Evolutionary conservation across 2,329 filamentous ascomycete species (phyloP).

Genomic region (Pyrenophora graminea): DNA sequence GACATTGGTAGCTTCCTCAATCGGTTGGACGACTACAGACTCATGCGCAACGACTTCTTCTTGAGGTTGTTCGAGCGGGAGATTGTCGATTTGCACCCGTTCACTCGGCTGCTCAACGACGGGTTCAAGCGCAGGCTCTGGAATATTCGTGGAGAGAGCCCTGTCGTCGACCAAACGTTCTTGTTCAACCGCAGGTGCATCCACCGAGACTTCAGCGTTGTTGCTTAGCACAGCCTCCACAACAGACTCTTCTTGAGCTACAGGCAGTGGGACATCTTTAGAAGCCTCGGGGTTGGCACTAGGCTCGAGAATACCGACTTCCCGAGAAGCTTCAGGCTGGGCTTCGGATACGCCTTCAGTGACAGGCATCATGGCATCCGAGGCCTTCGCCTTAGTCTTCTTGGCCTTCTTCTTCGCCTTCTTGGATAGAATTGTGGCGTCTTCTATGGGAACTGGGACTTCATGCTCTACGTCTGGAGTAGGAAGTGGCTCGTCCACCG

Average conservation of each 20-base stretch:
- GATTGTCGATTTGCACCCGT: not conserved
- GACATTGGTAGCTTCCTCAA: not conserved
- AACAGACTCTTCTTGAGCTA: slow-evolving; percentile 4
- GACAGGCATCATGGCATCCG: slow-evolving; percentile 17
- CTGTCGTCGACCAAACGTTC: slow-evolving; percentile 15
- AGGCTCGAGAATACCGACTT: not conserved
- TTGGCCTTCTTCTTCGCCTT: slow-evolving; percentile 40
- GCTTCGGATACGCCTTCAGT: slow-evolving; percentile 9
- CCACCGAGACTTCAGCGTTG: slow-evolving; percentile 1
- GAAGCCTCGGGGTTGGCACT: not conserved
- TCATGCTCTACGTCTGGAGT: slow-evolving; percentile 1
- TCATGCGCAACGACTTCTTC: not conserved
- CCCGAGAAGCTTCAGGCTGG: slow-evolving; percentile 1
- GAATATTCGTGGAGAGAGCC: not conserved
- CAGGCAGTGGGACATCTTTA: not conserved
- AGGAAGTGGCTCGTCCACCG: not conserved
- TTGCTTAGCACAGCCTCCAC: not conserved
- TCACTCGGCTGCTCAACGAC: not conserved
- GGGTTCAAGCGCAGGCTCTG: slow-evolving; percentile 3
- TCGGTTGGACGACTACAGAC: not conserved
- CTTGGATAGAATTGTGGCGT: slow-evolving; percentile 18
- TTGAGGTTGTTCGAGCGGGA: not conserved
- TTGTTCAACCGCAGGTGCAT: slow-evolving; percentile 19
- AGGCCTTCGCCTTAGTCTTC: slow-evolving; percentile 30
- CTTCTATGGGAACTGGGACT: slow-evolving; percentile 1